Evolutionary conservation across 768 basidiomycete genomes (phyloP).

Genomic region (Ephemerocybe angulata): DNA sequence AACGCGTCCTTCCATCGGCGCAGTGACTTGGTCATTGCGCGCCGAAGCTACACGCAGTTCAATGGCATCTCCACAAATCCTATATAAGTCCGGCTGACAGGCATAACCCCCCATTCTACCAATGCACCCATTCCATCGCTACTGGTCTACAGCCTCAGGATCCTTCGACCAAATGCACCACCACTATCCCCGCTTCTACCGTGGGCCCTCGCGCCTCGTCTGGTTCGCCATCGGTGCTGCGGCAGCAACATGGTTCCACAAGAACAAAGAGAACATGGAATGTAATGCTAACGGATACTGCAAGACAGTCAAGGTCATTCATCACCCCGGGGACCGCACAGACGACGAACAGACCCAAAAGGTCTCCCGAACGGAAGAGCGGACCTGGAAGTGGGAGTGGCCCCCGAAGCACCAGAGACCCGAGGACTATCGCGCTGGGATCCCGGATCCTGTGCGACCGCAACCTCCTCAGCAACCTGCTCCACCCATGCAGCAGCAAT

Average conservation of each 20-base stretch:
- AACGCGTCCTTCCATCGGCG: neutral
- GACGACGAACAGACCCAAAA: neutral
- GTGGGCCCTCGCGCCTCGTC: slow-evolving; percentile 51
- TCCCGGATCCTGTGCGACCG: slow-evolving; percentile 18
- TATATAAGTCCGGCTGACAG: neutral
- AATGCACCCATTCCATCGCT: neutral
- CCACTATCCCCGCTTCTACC: neutral
- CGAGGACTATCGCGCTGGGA: slow-evolving; percentile 29
- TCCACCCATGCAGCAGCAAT: slow-evolving; percentile 16
- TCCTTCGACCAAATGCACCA: no score
- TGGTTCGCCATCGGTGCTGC: slow-evolving; percentile 68
- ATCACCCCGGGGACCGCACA: slow-evolving; percentile 8
- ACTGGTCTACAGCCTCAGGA: neutral
- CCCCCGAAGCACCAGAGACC: slow-evolving; percentile 7
- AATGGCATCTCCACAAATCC: neutral
- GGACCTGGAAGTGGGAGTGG: neutral
- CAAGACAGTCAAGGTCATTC: slow-evolving; percentile 1
- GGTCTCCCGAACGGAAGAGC: neutral
- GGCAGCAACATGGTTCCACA: slow-evolving; percentile 36
- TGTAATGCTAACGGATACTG: slow-evolving; percentile 28
- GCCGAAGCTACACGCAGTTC: neutral
- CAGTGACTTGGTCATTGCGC: neutral
- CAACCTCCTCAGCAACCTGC: slow-evolving; percentile 1
- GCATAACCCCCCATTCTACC: neutral
- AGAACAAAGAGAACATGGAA: slow-evolving; percentile 30